These are phyloP conservation scores for Hypsizygus marmoreus DNA, from an alignment of 768 basidiomycete species.

Conservation along the genomic window DNA sequence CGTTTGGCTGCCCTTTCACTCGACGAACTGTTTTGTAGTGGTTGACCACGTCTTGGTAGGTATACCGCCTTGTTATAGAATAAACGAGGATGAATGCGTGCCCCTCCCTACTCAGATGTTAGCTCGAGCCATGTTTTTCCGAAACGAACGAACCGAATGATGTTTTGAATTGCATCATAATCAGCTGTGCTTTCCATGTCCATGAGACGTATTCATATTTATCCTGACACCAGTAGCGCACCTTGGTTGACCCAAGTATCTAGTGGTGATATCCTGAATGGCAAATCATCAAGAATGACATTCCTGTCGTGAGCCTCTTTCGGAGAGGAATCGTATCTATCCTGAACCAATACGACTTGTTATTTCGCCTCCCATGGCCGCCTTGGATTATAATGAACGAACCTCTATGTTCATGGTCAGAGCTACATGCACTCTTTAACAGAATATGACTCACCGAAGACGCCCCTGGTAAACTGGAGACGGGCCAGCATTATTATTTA, in stretches of 20 bases:
- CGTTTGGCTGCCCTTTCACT: slow-evolving; percentile 16
- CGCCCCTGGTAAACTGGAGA: no score
- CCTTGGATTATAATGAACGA: background rate
- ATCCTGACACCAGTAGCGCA: background rate
- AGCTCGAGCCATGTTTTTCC: background rate
- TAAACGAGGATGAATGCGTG: slow-evolving; percentile 26
- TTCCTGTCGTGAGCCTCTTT: slow-evolving; percentile 13
- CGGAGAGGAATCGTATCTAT: background rate
- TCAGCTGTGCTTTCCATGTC: slow-evolving; percentile 5
- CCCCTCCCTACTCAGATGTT: slow-evolving; percentile 16
- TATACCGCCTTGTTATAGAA: slow-evolving; percentile 22
- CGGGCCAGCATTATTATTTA: background rate
- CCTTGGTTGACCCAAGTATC: slow-evolving; percentile 27
- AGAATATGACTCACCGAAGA: no score
- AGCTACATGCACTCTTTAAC: no score
- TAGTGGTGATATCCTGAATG: slow-evolving; percentile 14
- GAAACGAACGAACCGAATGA: slow-evolving; percentile 18
- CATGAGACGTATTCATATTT: background rate
- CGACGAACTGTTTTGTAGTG: slow-evolving; percentile 25
- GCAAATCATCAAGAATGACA: slow-evolving; percentile 17
- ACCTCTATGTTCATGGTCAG: background rate
- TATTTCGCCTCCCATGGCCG: no score
- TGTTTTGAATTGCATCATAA: slow-evolving; percentile 16
- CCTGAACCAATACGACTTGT: background rate
- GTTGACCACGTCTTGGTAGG: slow-evolving; percentile 26